Base-by-base conservation (phyloP, 306 rosid species). In the Albizia julibrissin region DNA sequence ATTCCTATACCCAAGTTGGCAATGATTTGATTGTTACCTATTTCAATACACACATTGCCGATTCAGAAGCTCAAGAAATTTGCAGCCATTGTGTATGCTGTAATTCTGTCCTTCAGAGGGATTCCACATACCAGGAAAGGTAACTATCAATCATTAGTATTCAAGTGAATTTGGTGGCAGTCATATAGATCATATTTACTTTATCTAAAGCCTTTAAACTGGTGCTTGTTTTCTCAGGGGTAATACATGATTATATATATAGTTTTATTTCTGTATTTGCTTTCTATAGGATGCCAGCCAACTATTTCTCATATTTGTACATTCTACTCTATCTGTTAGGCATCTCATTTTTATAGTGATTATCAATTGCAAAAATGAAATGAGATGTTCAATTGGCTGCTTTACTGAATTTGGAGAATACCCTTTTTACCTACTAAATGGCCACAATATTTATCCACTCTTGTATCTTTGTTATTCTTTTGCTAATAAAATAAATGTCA, bases 31-130 rank as follows among this genome's bases (percentile, higher is more conserved):
- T 95, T 79, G 86, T 75, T 80, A 79, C 82, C 47, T 90, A 90
- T 89, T 95, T 95, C 86, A 90, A 89, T 89, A 21, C 81, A 71
- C 86, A 72, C 79, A 75, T 93, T 73, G 98, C 93, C 12, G 92
- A 95, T 75, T 87, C 83, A 26, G 85, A 81, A 82, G 86, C 82
- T 84, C 87, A 83, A 27, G 99, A 95, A 81, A 85, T 78, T 72
- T 93, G 93, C 87, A 77, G 52, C 81, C 90, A 72, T 82, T 91
- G 82, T 72, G 77, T 89, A 71, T 79, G 79, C 58, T 90, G 99
- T 83, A 77, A 72, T 70, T 93, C 91, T 86, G 64, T 88, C 81
- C 87, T 95, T 76, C 89, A 81, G 83, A 75, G 77, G 64, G 96
- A 89, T 79, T 82, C 79, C 24, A 80, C 71, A 76, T 82, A 69